These are phyloP conservation scores for Amanita fuliginea DNA, from an alignment of 768 basidiomycete genomes.

Conservation along the genomic window DNA sequence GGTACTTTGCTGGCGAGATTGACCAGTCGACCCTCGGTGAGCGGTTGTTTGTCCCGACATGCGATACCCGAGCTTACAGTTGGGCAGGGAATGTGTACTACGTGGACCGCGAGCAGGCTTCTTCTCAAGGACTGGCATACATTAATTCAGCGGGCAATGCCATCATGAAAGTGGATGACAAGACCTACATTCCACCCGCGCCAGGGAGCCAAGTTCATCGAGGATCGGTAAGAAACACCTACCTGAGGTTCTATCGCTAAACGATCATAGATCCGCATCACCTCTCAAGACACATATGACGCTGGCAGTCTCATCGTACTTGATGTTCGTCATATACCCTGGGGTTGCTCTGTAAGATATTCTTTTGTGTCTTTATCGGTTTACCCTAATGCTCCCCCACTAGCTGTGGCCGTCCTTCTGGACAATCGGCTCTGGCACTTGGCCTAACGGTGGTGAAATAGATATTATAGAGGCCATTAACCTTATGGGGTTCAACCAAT, in stretches of 20 bases:
- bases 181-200: slow-evolving; percentile 31
- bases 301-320: slow-evolving; percentile 31
- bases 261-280: slow-evolving; percentile 23
- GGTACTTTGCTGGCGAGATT: slow-evolving; percentile 36
- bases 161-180: slow-evolving; percentile 68
- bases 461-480: slow-evolving; percentile 81
- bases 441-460: slow-evolving; percentile 40
- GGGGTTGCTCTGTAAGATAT: slow-evolving; percentile 37
- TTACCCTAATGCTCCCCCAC: not conserved
- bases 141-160: slow-evolving; percentile 51
- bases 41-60: not conserved
- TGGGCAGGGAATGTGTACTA: slow-evolving; percentile 21
- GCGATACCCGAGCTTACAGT: not conserved
- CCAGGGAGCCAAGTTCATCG: slow-evolving; percentile 12
- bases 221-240: slow-evolving; percentile 23
- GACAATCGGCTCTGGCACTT: slow-evolving; percentile 28
- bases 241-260: not conserved
- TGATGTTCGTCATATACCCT: slow-evolving; percentile 37
- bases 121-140: slow-evolving; percentile 42
- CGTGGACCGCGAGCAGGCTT: slow-evolving; percentile 36
- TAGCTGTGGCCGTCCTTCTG: slow-evolving; percentile 42
- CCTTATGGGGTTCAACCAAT: slow-evolving; percentile 51
- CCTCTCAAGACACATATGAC: slow-evolving; percentile 27
- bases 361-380: not conserved
- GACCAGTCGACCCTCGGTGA: slow-evolving; percentile 37